Base-by-base conservation (phyloP, 805 yeast genomes). In the Sugiyamaella lignohabitans region DNA sequence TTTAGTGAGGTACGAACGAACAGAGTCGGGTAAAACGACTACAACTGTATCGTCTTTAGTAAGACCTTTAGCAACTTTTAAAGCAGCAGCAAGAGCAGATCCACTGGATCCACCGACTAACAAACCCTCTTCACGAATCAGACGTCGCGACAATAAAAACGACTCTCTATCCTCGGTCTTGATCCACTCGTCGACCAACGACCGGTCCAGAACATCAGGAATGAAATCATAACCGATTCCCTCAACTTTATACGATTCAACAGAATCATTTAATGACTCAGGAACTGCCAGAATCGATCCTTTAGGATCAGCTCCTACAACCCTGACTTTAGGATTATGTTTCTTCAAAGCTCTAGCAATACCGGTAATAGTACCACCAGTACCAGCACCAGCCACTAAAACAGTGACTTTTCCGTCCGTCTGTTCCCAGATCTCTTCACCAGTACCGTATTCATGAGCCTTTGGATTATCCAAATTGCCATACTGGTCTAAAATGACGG, bases 21-120 rank as follows among this genome's bases (percentile, higher is more conserved):
- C 79, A 37, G 88, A 80, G 64, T 86, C 95, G 39, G 95, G 95
- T 76, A 84, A 78, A 19, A 86, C 82, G 40, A 83, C 87, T 27
- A 86, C 95, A 49, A 86, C 75, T 17, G 76, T 76, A 55, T 84
- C 94, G 42, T 80, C 76, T 68, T 82, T 87, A 40, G 82, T 76
- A 62, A 86, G 73, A 43, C 76, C 80, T 59, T 80, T 72, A 53
- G 80, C 80, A 52, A 83, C 84, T 56, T 79, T 69, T 48, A 86
- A 73, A 40, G 87, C 82, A 29, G 93, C 94, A 58, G 83, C 80
- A 57, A 86, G 75, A 6, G 95, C 89, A 56, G 83, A 74, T 50
- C 95, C 95, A 14, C 89, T 80, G 6, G 89, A 82, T n/a, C 95
- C 95, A 61, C 95, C 95, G 43, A 86, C 87, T 43, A 86, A 71